A percentile compares a stretch with the other conserved stretches of the same genome.
Conservation (phyloP, 106 monocot species). For the Platanthera guangdongensis region DNA sequence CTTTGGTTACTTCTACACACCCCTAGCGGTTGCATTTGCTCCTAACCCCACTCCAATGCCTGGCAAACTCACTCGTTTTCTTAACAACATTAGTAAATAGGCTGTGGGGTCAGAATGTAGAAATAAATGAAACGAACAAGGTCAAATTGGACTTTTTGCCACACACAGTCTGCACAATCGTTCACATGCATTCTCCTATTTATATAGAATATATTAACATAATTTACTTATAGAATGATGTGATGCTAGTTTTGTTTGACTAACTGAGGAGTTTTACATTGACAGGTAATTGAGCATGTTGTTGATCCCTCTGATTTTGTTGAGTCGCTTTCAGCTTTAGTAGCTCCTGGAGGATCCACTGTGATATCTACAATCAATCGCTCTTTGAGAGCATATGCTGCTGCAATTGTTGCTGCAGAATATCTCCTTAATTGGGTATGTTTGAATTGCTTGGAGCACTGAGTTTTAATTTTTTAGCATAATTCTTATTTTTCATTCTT, state of each 20-base stretch:
- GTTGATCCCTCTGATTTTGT: conserved; percentile 78
- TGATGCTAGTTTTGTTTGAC: background rate
- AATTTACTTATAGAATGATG: background rate
- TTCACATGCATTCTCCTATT: too few species aligned
- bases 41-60: too few species aligned
- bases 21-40: too few species aligned
- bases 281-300: conserved; percentile 98
- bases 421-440: conserved; percentile 94
- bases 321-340: conserved; percentile 59
- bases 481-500: background rate
- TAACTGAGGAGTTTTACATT: background rate
- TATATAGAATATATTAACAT: background rate
- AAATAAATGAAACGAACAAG: too few species aligned
- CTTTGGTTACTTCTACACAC: too few species aligned
- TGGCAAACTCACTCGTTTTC: too few species aligned
- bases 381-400: conserved; percentile 80
- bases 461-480: background rate
- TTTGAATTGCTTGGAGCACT: background rate
- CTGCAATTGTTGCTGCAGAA: conserved; percentile 88
- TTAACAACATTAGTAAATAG: too few species aligned
- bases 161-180: too few species aligned
- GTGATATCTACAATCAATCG: conserved; percentile 87
- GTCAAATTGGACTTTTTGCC: too few species aligned
- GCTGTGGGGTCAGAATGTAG: too few species aligned
- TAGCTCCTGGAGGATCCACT: conserved; percentile 59